Percentiles rank a stretch among this genome's conserved stretches.
These are phyloP conservation scores for Xerocomus minutiporus DNA, from an alignment of 1,284 basidiomycete species.

Conservation along the genomic window DNA sequence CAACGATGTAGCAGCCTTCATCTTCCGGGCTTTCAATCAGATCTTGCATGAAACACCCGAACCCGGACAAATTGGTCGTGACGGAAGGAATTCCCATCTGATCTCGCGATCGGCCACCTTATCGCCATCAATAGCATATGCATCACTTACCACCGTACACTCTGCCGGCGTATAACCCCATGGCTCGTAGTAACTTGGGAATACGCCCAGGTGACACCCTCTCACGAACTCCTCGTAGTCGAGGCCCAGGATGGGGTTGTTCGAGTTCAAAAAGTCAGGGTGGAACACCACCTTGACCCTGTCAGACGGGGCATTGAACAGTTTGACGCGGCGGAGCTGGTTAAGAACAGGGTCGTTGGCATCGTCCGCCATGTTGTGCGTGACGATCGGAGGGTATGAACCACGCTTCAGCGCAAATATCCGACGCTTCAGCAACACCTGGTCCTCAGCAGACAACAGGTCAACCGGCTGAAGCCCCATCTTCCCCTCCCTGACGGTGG, in stretches of 20 bases:
- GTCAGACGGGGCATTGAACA: slow-evolving; percentile 83
- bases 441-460: slow-evolving; percentile 88
- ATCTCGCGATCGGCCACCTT: slow-evolving; percentile 12
- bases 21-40: slow-evolving; percentile 88
- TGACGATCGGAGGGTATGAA: slow-evolving; percentile 88
- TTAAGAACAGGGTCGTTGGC: slow-evolving; percentile 88
- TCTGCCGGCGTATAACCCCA: slow-evolving; percentile 90
- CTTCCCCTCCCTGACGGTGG: slow-evolving; percentile 60
- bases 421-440: slow-evolving; percentile 92
- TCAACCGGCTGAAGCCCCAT: slow-evolving; percentile 70
- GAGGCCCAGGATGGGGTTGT: slow-evolving; percentile 94
- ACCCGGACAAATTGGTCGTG: slow-evolving; percentile 96
- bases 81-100: slow-evolving; percentile 97
- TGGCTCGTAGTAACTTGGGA: slow-evolving; percentile 94
- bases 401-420: slow-evolving; percentile 95
- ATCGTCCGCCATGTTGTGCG: slow-evolving; percentile 98
- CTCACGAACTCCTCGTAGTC: slow-evolving; percentile 99
- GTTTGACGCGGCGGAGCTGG: slow-evolving; percentile 88
- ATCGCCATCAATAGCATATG: slow-evolving; percentile 1
- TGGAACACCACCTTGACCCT: slow-evolving; percentile 98
- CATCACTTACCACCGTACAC: slow-evolving; percentile 67
- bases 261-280: slow-evolving; percentile 96
- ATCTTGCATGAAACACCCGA: slow-evolving; percentile 98
- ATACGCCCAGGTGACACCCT: slow-evolving; percentile 96
- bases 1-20: slow-evolving; percentile 93